A percentile compares a stretch with the other conserved stretches of the same genome.
Evolutionary conservation across 2,329 filamentous ascomycete species (phyloP).

Genomic region (Colletotrichum siamense): DNA sequence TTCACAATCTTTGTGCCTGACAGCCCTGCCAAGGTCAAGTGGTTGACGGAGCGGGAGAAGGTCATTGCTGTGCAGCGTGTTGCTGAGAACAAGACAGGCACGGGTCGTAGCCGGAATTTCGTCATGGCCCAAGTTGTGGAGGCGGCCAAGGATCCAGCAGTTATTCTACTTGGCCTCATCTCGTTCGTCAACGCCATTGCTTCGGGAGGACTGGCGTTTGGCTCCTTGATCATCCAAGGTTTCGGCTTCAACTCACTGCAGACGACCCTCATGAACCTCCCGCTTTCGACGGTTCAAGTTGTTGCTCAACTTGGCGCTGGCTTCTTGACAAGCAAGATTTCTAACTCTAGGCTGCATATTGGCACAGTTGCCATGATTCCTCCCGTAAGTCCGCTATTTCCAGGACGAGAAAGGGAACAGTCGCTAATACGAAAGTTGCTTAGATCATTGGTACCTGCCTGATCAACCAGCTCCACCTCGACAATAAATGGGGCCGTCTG

Average conservation of each 20-base stretch:
- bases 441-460: slow-evolving; percentile 14
- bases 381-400: not conserved
- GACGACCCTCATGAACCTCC: slow-evolving; percentile 62
- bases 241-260: slow-evolving; percentile 61
- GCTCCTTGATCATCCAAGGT: slow-evolving; percentile 52
- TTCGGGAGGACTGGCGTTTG: slow-evolving; percentile 5
- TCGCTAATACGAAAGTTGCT: not conserved
- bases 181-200: slow-evolving; percentile 17
- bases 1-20: slow-evolving; percentile 34
- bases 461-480: slow-evolving; percentile 14
- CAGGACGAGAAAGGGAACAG: not conserved
- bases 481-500: slow-evolving; percentile 17
- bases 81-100: slow-evolving; percentile 32
- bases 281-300: slow-evolving; percentile 28
- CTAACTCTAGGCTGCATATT: slow-evolving; percentile 2
- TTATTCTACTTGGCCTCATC: slow-evolving; percentile 28
- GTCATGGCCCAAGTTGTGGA: slow-evolving; percentile 23
- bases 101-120: slow-evolving; percentile 3
- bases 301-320: slow-evolving; percentile 9
- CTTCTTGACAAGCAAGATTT: slow-evolving; percentile 7
- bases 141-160: slow-evolving; percentile 22
- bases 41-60: slow-evolving; percentile 33
- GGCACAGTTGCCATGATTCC: slow-evolving; percentile 13
- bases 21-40: slow-evolving; percentile 31
- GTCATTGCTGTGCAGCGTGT: slow-evolving; percentile 32